These are phyloP conservation scores for Fusarium sp. DNA, from an alignment of 2,329 filamentous ascomycete genomes.

Conservation along the genomic window DNA sequence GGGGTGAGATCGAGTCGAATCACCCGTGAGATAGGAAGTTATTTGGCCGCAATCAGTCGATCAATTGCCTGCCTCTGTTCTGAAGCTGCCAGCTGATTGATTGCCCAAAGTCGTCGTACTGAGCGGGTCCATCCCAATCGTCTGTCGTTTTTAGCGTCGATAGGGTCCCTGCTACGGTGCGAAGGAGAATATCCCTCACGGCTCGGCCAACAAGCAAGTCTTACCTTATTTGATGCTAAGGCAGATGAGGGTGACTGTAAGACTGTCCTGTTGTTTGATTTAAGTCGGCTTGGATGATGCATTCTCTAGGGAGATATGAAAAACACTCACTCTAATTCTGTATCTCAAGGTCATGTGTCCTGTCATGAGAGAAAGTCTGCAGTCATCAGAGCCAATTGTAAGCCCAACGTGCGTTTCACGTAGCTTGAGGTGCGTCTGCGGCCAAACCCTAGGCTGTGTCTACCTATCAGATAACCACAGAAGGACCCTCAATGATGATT, in stretches of 20 bases:
- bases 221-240: background rate
- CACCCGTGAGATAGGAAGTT: slow-evolving; percentile 34
- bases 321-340: background rate
- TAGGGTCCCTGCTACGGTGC: slow-evolving; percentile 36
- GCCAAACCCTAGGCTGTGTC: slow-evolving; percentile 28
- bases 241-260: background rate
- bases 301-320: background rate
- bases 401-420: slow-evolving; percentile 28
- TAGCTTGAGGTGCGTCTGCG: slow-evolving; percentile 22
- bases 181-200: slow-evolving; percentile 30
- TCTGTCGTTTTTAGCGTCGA: slow-evolving; percentile 41
- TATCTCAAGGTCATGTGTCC: slow-evolving; percentile 4
- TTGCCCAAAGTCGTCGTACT: slow-evolving; percentile 38
- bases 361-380: slow-evolving; percentile 15
- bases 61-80: slow-evolving; percentile 43
- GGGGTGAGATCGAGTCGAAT: slow-evolving; percentile 21
- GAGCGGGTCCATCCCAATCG: slow-evolving; percentile 38
- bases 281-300: slow-evolving; percentile 2
- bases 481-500: slow-evolving; percentile 28
- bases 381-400: slow-evolving; percentile 20
- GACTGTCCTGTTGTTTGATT: slow-evolving; percentile 22
- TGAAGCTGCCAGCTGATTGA: slow-evolving; percentile 43
- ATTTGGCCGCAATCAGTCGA: slow-evolving; percentile 47
- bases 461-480: slow-evolving; percentile 22
- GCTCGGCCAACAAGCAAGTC: slow-evolving; percentile 29